Conservation (phyloP, 2,329 filamentous ascomycete genomes). For the Colletotrichum sp. region DNA sequence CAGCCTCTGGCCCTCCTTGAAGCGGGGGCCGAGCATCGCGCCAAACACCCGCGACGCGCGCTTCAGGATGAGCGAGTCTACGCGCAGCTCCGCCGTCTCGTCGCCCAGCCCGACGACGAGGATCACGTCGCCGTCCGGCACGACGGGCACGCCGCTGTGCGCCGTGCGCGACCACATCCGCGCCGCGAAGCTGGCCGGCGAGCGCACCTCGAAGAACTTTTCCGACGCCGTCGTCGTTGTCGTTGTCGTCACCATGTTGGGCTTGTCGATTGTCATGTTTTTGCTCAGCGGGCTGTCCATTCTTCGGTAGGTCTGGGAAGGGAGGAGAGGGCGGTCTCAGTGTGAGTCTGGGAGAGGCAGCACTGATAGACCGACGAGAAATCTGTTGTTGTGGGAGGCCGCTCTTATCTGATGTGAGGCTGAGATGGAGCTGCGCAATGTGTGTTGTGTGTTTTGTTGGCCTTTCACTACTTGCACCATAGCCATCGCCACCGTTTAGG, state of each 20-base stretch:
- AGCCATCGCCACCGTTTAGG: constrained; percentile 11
- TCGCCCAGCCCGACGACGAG: constrained; percentile 25
- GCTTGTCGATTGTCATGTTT: constrained; percentile 6
- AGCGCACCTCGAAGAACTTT: constrained; percentile 18
- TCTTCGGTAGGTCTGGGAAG: not conserved
- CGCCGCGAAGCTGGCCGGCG: constrained; percentile 18
- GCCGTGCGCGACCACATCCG: constrained; percentile 18
- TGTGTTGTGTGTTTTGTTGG: not conserved
- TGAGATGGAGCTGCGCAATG: not conserved
- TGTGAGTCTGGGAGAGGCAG: not conserved
- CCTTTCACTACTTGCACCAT: not conserved
- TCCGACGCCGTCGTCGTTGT: not conserved
- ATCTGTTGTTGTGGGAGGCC: not conserved
- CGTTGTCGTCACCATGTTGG: not conserved
- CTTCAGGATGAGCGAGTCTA: constrained; percentile 27
- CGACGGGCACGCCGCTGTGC: constrained; percentile 9
- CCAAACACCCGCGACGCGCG: constrained; percentile 29
- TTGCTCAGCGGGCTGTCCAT: constrained; percentile 13
- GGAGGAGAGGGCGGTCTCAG: not conserved
- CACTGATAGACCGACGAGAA: not conserved
- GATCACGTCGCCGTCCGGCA: constrained; percentile 24
- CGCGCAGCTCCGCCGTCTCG: constrained; percentile 12
- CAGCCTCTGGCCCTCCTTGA: constrained; percentile 25
- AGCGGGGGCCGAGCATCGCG: constrained; percentile 27
- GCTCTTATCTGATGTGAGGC: not conserved